Percentiles rank a stretch among this genome's conserved stretches.
These are phyloP conservation scores for Austroboletus festivus DNA, from an alignment of 768 basidiomycete species.

Conservation along the genomic window DNA sequence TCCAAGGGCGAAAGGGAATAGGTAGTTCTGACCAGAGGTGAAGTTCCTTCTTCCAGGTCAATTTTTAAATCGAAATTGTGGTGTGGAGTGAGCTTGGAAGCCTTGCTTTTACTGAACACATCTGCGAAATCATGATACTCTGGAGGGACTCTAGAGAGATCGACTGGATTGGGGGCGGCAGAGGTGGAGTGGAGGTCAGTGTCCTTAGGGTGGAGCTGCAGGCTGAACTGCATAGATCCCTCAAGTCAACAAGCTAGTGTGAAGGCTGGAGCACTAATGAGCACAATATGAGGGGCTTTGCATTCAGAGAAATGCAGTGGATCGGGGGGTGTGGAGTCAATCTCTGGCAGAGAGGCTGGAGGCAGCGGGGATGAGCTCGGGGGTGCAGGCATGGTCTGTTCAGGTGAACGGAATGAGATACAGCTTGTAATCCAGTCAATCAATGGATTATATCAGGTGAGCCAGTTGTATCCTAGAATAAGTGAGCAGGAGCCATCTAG, in stretches of 20 bases:
- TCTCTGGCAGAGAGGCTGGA: too few relatives aligned
- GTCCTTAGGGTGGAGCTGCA: background rate
- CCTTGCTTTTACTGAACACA: constrained; percentile 13
- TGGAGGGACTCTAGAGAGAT: background rate
- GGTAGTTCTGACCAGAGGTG: background rate
- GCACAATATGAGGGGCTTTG: background rate
- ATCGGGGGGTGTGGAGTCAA: too few relatives aligned
- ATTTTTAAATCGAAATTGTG: background rate
- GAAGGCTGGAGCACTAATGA: background rate
- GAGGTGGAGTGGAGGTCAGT: background rate
- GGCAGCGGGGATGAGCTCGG: too few relatives aligned
- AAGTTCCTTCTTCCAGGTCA: background rate
- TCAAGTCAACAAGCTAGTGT: background rate
- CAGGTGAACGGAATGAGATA: too few relatives aligned
- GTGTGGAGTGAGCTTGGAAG: background rate
- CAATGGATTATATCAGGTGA: too few relatives aligned
- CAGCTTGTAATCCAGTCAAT: too few relatives aligned
- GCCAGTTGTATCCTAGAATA: too few relatives aligned
- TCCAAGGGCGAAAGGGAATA: constrained; percentile 19
- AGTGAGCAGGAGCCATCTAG: too few relatives aligned
- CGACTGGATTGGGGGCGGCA: too few relatives aligned
- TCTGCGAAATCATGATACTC: constrained; percentile 18
- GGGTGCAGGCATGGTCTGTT: too few relatives aligned
- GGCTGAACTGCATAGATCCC: background rate
- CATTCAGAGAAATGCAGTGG: background rate